These are phyloP conservation scores for Leishmania guyanensis DNA, from an alignment of 208 protist species.

Conservation along the genomic window DNA sequence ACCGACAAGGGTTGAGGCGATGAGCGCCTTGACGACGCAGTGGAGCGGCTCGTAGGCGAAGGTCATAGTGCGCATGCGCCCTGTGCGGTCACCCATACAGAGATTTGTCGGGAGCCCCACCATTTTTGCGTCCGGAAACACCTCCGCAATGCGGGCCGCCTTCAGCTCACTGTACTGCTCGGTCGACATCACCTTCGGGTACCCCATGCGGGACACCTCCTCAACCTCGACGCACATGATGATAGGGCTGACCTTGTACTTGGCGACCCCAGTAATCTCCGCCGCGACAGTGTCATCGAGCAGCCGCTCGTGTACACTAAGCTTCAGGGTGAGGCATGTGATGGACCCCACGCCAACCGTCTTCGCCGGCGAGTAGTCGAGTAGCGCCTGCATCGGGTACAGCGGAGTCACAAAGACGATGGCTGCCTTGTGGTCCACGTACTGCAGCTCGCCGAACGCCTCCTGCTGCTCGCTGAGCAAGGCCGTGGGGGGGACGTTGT, in stretches of 20 bases:
- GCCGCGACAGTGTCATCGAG: slow-evolving; percentile 78
- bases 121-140: slow-evolving; percentile 72
- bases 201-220: slow-evolving; percentile 85
- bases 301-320: slow-evolving; percentile 76
- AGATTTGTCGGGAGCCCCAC: slow-evolving; percentile 70
- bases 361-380: slow-evolving; percentile 87
- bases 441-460: slow-evolving; percentile 78
- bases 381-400: slow-evolving; percentile 81
- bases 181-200: slow-evolving; percentile 85
- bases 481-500: slow-evolving; percentile 42
- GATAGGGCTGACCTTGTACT: slow-evolving; percentile 75
- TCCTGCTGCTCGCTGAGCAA: slow-evolving; percentile 77
- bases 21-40: slow-evolving; percentile 74
- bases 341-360: slow-evolving; percentile 89
- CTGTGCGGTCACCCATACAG: slow-evolving; percentile 62
- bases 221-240: slow-evolving; percentile 87
- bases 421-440: slow-evolving; percentile 81
- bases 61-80: slow-evolving; percentile 74
- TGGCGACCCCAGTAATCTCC: slow-evolving; percentile 78
- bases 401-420: slow-evolving; percentile 78
- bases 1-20: slow-evolving; percentile 74
- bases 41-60: slow-evolving; percentile 85
- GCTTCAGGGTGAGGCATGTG: slow-evolving; percentile 88
- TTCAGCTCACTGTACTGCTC: slow-evolving; percentile 91
- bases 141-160: slow-evolving; percentile 71